Evolutionary conservation across 345 rosid genomes (phyloP).

Genomic region (Kernera saxatilis): DNA sequence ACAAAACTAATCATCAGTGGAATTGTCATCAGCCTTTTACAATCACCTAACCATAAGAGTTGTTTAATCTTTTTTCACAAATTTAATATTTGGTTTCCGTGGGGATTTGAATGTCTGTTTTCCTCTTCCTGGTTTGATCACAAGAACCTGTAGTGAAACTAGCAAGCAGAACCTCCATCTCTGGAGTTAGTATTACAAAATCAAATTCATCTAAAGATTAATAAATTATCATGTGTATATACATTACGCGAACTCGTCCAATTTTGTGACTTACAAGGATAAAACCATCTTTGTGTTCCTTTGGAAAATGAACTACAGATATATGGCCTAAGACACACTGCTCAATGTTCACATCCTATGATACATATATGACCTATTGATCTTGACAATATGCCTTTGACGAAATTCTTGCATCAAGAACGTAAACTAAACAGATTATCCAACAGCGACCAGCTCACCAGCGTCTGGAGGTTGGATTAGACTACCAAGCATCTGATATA

Average conservation of each 20-base stretch:
- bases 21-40: not conserved
- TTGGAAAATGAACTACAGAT: not conserved
- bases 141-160: not conserved
- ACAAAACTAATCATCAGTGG: not conserved
- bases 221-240: not conserved
- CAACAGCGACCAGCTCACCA: conserved; percentile 25
- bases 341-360: not conserved
- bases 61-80: not conserved
- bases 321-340: not conserved
- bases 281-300: conserved; percentile 8
- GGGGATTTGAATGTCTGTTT: not conserved
- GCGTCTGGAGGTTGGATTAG: conserved; percentile 34
- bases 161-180: conserved; percentile 9
- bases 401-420: not conserved
- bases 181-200: not conserved
- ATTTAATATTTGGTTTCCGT: not conserved
- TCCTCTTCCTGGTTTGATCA: conserved; percentile 1
- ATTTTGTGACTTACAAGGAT: conserved; percentile 10
- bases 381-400: not conserved
- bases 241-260: not conserved
- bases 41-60: not conserved
- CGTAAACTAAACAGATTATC: not conserved
- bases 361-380: not conserved
- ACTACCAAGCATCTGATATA: conserved; percentile 52
- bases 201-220: not conserved